A percentile compares a stretch with the other conserved stretches of the same genome.
Conservation (phyloP, 2,329 filamentous ascomycete genomes). For the Fusarium nematophilum region DNA sequence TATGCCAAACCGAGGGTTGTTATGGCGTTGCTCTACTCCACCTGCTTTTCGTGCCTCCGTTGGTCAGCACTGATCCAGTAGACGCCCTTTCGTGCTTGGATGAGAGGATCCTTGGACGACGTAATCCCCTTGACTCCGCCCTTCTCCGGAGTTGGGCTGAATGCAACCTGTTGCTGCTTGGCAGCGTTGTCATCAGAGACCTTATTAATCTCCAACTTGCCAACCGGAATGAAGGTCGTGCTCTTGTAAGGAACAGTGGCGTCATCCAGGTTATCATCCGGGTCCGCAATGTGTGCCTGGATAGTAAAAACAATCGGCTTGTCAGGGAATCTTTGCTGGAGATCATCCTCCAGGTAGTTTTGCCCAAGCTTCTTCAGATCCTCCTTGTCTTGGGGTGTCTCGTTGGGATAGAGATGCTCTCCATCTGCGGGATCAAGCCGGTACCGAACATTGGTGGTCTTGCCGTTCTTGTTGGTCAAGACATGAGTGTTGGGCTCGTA, state of each 20-base stretch:
- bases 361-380: neutral
- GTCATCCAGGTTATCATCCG: conserved; percentile 8
- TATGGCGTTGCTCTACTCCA: neutral
- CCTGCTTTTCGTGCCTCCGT: conserved; percentile 11
- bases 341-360: conserved; percentile 23
- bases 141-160: conserved; percentile 14
- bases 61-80: conserved; percentile 23
- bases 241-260: conserved; percentile 12
- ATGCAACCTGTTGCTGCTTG: conserved; percentile 13
- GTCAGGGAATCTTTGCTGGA: conserved; percentile 4
- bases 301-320: conserved; percentile 26
- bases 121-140: conserved; percentile 14
- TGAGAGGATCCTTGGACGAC: conserved; percentile 12
- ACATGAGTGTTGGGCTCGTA: conserved; percentile 30
- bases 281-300: conserved; percentile 23
- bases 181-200: conserved; percentile 9
- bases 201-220: conserved; percentile 23
- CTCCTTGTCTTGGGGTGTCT: neutral
- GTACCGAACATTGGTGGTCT: conserved; percentile 17
- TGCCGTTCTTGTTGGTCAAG: conserved; percentile 14
- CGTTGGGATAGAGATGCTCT: conserved; percentile 14
- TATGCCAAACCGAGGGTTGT: neutral
- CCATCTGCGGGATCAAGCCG: conserved; percentile 14
- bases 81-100: conserved; percentile 14
- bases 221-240: neutral